Percentiles rank a stretch among this genome's conserved stretches.
phyloP scores from a whole-genome alignment of 2,329 filamentous ascomycete species.

The Pseudofabraea citricarpa region DNA sequence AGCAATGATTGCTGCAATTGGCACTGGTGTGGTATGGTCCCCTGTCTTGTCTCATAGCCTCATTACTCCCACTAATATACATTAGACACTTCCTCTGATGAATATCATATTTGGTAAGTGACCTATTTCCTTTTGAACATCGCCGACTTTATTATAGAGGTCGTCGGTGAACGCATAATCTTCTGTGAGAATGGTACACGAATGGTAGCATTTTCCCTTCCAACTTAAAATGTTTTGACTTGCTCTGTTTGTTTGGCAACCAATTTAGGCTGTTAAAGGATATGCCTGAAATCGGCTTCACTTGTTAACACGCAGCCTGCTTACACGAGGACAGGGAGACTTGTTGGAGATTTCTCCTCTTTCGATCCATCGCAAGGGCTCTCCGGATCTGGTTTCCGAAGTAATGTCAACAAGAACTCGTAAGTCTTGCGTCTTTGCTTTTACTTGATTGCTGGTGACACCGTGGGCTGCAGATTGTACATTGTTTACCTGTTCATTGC shows the following conservation, averaged over 20 bases:
- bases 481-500: slow-evolving; percentile 68
- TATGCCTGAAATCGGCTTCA: too few relatives aligned
- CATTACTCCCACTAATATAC: not conserved
- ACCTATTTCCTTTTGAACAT: too few relatives aligned
- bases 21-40: slow-evolving; percentile 21
- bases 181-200: too few relatives aligned
- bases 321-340: slow-evolving; percentile 28
- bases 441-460: too few relatives aligned
- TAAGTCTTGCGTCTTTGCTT: too few relatives aligned
- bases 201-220: too few relatives aligned
- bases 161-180: too few relatives aligned
- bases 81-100: slow-evolving; percentile 51
- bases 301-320: slow-evolving; percentile 9
- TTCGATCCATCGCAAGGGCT: not conserved
- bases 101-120: slow-evolving; percentile 52
- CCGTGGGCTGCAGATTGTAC: slow-evolving; percentile 50
- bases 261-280: too few relatives aligned
- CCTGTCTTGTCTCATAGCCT: too few relatives aligned
- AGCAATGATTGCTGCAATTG: slow-evolving; percentile 18
- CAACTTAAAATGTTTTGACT: too few relatives aligned
- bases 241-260: too few relatives aligned
- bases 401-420: slow-evolving; percentile 20
- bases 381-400: not conserved
- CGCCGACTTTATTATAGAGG: too few relatives aligned
- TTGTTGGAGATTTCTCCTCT: slow-evolving; percentile 43